phyloP scores from a whole-genome alignment of 805 yeast species.

The Saccharomyces eubayanus region DNA sequence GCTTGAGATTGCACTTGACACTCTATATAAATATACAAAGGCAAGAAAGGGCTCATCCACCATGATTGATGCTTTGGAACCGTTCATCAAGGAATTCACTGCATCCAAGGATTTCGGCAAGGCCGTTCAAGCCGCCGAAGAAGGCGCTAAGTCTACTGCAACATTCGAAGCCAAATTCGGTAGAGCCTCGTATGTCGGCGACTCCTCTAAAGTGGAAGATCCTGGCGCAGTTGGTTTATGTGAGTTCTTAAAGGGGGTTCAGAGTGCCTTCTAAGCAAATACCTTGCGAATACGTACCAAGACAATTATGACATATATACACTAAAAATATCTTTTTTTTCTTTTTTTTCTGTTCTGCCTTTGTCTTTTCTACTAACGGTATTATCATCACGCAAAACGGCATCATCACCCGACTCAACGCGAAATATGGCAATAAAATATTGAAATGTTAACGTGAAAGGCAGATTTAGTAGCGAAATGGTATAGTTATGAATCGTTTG shows the following conservation, averaged over 20 bases:
- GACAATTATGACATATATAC: neutral
- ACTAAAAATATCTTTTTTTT: neutral
- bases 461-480: neutral
- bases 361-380: neutral
- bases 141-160: constrained; percentile 72
- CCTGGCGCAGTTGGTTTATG: constrained; percentile 92
- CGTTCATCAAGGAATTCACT: constrained; percentile 62
- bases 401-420: neutral
- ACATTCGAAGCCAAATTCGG: constrained; percentile 80
- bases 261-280: constrained; percentile 11
- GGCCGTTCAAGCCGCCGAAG: constrained; percentile 62
- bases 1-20: constrained; percentile 50
- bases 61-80: constrained; percentile 79
- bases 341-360: no score
- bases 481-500: neutral
- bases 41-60: constrained; percentile 89
- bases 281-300: neutral
- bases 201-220: constrained; percentile 64
- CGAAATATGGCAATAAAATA: neutral
- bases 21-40: constrained; percentile 75
- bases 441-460: neutral
- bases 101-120: constrained; percentile 42
- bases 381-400: neutral
- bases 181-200: constrained; percentile 87
- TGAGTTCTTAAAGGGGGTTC: constrained; percentile 38